These are phyloP conservation scores for Chalciporus piperatoides DNA, from an alignment of 1,284 basidiomycete genomes.

Conservation along the genomic window DNA sequence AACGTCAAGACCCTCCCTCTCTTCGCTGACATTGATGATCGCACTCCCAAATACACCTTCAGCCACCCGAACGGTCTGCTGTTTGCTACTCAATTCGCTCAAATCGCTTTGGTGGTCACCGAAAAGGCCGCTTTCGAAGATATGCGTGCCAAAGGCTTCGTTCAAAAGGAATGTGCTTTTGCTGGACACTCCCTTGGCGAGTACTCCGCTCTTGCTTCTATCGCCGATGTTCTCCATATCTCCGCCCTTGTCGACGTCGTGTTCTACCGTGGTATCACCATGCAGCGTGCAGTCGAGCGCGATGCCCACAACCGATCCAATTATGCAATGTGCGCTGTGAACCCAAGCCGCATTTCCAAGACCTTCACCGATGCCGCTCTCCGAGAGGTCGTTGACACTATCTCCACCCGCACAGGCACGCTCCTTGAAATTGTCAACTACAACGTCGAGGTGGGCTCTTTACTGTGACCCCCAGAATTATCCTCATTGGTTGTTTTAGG, in stretches of 20 bases:
- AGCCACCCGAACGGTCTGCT: conserved; percentile 93
- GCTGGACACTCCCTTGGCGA: conserved; percentile 98
- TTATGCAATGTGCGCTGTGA: conserved; percentile 99
- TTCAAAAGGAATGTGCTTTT: conserved; percentile 89
- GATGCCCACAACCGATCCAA: conserved; percentile 90
- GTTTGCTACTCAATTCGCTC: conserved; percentile 97
- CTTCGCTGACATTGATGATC: conserved; percentile 88
- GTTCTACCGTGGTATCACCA: conserved; percentile 99
- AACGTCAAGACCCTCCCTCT: conserved; percentile 92
- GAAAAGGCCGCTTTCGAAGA: conserved; percentile 98
- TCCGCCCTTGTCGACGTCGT: conserved; percentile 97
- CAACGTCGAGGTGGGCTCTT: conserved; percentile 81
- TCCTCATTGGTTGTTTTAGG: conserved; percentile 40
- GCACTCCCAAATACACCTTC: conserved; percentile 96
- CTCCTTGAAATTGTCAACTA: conserved; percentile 97
- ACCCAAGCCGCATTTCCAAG: conserved; percentile 92
- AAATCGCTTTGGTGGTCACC: conserved; percentile 96
- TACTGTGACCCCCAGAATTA: not conserved
- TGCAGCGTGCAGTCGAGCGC: conserved; percentile 97
- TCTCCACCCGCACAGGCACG: conserved; percentile 72
- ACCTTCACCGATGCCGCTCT: conserved; percentile 92
- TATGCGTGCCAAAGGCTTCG: conserved; percentile 93
- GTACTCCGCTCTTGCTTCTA: conserved; percentile 96
- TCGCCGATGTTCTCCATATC: conserved; percentile 93
- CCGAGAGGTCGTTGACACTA: conserved; percentile 92